Base-by-base conservation (phyloP, 2,329 filamentous ascomycete genomes). In the Hymenoscyphus fraxineus region DNA sequence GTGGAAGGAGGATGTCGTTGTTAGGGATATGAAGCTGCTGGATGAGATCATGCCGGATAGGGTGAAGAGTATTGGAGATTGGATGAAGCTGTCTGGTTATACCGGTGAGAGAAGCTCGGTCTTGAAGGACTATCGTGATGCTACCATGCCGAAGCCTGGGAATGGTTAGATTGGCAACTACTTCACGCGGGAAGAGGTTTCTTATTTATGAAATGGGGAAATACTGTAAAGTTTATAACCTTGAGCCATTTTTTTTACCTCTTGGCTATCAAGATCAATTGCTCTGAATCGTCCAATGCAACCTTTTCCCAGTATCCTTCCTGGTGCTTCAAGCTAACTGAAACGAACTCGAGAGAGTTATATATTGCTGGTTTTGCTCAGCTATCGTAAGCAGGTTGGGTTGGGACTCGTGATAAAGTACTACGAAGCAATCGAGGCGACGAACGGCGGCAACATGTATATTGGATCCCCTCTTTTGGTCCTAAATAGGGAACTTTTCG, bases 51-150 rank as follows among this genome's bases (percentile, higher is more conserved):
- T 68, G 54, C 69, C 68, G 0, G 54, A 22, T 5, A 64, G 68
- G 31, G 54, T 70, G 40, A 68, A 58, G 47, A 68, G 55, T 35
- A 31, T 65, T 4, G 65, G 62, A 59, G 60, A 67, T 35, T 69
- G 67, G 67, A 66, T 69, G 62, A 40, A 41, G 16, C 64, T 63
- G 64, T 60, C 62, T 39, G 39, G 55, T 9, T 69, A 66, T 65
- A 64, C 59, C 35, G 68, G 68, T n/a, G 51, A 66, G 60, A 31
- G 41, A n/a, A 62, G 61, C 32, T 62, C 19, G 7, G 38, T 67
- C 7, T 55, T 69, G 22, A 65, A 61, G 59, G 87, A 89, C 72
- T 22, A 32, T 31, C 27, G 54, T 15, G 54, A 57, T 57, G 54
- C 27, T 5, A 38, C 54, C 31, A 32, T 31, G 54, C 13, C 15